Percentiles rank a stretch among this genome's conserved stretches.
Evolutionary conservation across 352 stramenopile species (phyloP).

Genomic region (Peronospora destructor): DNA sequence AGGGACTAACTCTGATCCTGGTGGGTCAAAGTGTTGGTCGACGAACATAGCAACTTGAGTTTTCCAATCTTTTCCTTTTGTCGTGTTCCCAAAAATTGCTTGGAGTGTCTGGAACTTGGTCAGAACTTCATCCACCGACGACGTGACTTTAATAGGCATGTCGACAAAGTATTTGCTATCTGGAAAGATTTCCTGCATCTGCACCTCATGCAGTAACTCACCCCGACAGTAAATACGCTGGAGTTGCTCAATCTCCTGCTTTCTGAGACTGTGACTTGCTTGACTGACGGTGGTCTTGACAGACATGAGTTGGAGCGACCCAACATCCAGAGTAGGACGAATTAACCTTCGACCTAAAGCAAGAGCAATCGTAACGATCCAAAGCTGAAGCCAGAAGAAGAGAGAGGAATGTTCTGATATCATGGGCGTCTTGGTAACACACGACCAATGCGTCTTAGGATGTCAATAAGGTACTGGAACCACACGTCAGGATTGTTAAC

Average conservation of each 20-base stretch:
- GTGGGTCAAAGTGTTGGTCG: slow-evolving; percentile 48
- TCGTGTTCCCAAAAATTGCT: background rate
- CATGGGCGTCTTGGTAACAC: too few relatives aligned
- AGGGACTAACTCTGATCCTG: slow-evolving; percentile 43
- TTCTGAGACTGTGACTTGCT: background rate
- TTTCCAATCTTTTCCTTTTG: slow-evolving; percentile 15
- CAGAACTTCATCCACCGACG: slow-evolving; percentile 35
- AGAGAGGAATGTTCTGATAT: too few relatives aligned
- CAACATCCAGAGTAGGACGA: too few relatives aligned
- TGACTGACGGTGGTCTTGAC: too few relatives aligned
- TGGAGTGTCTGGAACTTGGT: slow-evolving; percentile 21
- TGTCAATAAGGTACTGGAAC: too few relatives aligned
- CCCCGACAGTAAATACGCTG: slow-evolving; percentile 44
- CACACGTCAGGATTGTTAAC: too few relatives aligned
- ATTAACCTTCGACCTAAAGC: too few relatives aligned
- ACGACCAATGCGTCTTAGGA: too few relatives aligned
- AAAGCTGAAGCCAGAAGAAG: too few relatives aligned
- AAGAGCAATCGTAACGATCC: too few relatives aligned
- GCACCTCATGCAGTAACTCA: slow-evolving; percentile 53
- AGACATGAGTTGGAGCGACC: too few relatives aligned
- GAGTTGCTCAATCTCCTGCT: slow-evolving; percentile 25
- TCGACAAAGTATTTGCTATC: slow-evolving; percentile 89
- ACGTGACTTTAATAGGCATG: slow-evolving; percentile 64
- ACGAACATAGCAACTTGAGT: slow-evolving; percentile 45
- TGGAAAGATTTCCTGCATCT: slow-evolving; percentile 54